Evolutionary conservation across 495 filamentous ascomycete genomes (phyloP).

Genomic region (Pyrenula aspistea): DNA sequence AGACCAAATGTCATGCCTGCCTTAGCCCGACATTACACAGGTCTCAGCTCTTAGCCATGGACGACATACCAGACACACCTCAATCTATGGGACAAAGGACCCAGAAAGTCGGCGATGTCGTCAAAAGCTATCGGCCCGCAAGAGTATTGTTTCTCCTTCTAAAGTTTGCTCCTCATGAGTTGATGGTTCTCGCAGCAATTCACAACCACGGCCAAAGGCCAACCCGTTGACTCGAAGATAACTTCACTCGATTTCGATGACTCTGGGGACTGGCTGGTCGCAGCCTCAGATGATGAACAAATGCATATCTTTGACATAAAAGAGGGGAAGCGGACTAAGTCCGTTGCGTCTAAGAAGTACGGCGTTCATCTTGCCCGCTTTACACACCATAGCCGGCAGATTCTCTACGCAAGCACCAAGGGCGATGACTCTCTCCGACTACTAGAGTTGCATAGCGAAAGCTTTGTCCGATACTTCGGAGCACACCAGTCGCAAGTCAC

Average conservation of each 20-base stretch:
- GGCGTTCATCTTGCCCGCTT: slow-evolving; percentile 89
- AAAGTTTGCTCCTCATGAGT: no score
- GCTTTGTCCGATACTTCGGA: slow-evolving; percentile 87
- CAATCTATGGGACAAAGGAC: slow-evolving; percentile 10
- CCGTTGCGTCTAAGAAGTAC: slow-evolving; percentile 81
- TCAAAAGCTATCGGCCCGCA: slow-evolving; percentile 31
- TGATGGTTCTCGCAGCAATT: slow-evolving; percentile 17
- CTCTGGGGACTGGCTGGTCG: slow-evolving; percentile 77
- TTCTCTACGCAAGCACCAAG: slow-evolving; percentile 93
- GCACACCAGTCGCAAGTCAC: slow-evolving; percentile 80
- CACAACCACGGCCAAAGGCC: slow-evolving; percentile 19
- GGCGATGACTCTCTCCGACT: slow-evolving; percentile 86
- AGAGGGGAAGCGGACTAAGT: slow-evolving; percentile 76
- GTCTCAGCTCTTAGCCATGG: no score
- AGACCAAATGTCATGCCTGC: no score
- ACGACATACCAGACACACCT: background rate
- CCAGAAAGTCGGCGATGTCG: slow-evolving; percentile 32
- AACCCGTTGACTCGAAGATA: slow-evolving; percentile 24
- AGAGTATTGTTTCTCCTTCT: slow-evolving; percentile 23
- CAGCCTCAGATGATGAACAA: slow-evolving; percentile 80
- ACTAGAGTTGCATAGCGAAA: slow-evolving; percentile 87
- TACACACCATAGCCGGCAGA: slow-evolving; percentile 73
- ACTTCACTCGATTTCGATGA: slow-evolving; percentile 94
- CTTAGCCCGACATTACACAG: no score
- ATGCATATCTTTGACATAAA: slow-evolving; percentile 90